Evolutionary conservation across 2,329 filamentous ascomycete genomes (phyloP).

Genomic region (Corniculantispora saksenae): DNA sequence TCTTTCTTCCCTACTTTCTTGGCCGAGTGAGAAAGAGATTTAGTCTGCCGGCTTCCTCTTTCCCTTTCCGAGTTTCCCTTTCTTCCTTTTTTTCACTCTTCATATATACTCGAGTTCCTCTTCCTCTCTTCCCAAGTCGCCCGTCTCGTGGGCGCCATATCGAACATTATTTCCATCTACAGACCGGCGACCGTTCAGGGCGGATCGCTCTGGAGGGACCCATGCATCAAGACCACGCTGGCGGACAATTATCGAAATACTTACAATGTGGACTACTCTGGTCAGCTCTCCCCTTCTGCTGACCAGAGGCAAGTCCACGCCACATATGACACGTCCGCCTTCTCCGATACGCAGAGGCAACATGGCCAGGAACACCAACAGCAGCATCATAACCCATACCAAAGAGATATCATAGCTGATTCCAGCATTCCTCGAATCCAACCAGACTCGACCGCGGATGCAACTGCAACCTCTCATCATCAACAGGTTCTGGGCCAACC

Average conservation of each 20-base stretch:
- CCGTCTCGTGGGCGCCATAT: conserved; percentile 52
- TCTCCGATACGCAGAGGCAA: conserved; percentile 36
- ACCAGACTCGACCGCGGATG: conserved; percentile 8
- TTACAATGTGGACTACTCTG: conserved; percentile 75
- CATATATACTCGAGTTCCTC: background rate
- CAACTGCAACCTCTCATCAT: background rate
- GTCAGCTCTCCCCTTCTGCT: conserved; percentile 66
- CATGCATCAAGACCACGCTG: conserved; percentile 72
- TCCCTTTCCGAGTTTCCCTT: background rate
- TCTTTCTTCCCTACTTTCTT: background rate
- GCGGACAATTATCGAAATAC: conserved; percentile 73
- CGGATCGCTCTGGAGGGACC: conserved; percentile 75
- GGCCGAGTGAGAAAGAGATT: conserved; percentile 7
- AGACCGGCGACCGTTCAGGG: conserved; percentile 70
- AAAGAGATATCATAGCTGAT: conserved; percentile 15
- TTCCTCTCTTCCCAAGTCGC: conserved; percentile 37
- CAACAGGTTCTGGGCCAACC: conserved; percentile 15
- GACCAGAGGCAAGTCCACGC: conserved; percentile 65
- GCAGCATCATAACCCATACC: conserved; percentile 23
- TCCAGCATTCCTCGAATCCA: conserved; percentile 15
- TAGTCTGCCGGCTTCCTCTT: conserved; percentile 10
- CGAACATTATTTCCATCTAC: conserved; percentile 62
- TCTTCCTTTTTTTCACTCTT: background rate
- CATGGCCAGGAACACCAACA: conserved; percentile 31
- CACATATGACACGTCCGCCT: conserved; percentile 56